A percentile compares a stretch with the other conserved stretches of the same genome.
Evolutionary conservation across 345 rosid species (phyloP).

Genomic region (Eucalyptus dawsonii): DNA sequence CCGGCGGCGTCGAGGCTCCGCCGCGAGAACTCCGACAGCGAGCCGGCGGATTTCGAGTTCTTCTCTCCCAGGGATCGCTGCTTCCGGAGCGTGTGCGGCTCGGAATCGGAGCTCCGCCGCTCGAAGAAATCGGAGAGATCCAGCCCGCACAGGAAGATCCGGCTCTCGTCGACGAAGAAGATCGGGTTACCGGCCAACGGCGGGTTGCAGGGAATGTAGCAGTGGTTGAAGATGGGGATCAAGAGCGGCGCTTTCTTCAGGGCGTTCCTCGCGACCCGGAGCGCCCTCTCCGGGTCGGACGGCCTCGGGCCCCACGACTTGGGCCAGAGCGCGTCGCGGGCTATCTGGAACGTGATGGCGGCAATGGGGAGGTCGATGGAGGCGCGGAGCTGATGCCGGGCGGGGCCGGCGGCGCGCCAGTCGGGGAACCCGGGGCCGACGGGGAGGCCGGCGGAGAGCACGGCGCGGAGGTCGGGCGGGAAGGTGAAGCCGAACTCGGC

Average conservation of each 20-base stretch:
- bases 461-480: conserved; percentile 91
- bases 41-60: conserved; percentile 32
- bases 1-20: conserved; percentile 48
- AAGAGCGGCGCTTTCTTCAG: conserved; percentile 79
- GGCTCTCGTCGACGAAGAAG: conserved; percentile 79
- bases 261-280: conserved; percentile 77
- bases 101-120: conserved; percentile 35
- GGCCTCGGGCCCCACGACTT: conserved; percentile 90
- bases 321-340: conserved; percentile 81
- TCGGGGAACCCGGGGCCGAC: conserved; percentile 88
- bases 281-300: conserved; percentile 67
- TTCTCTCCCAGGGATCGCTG: conserved; percentile 52
- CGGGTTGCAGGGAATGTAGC: conserved; percentile 89
- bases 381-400: conserved; percentile 70
- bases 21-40: conserved; percentile 36
- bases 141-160: conserved; percentile 84
- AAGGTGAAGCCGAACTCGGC: conserved; percentile 88
- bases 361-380: conserved; percentile 84
- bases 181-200: conserved; percentile 92
- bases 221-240: conserved; percentile 86
- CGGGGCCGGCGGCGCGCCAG: conserved; percentile 65
- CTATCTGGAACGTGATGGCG: conserved; percentile 83
- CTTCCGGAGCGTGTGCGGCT: conserved; percentile 28
- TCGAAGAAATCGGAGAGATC: conserved; percentile 93
- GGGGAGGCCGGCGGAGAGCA: conserved; percentile 80